Conservation (phyloP, 140 eudicot species). For the Anethum foeniculum region DNA sequence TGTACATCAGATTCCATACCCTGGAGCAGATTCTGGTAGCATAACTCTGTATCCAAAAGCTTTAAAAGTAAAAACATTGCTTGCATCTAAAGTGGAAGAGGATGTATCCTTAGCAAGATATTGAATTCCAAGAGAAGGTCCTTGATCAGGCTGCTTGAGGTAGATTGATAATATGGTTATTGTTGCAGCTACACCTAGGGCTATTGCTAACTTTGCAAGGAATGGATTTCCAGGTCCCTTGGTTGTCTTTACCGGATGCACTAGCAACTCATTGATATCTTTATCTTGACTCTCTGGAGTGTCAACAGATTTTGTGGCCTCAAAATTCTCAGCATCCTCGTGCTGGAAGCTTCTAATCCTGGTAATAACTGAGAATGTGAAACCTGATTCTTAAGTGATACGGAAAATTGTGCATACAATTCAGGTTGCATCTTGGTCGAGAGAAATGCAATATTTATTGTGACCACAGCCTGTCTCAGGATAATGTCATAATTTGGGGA, state of each 20-base stretch:
- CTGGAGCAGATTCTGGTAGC: conserved; percentile 90
- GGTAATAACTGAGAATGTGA: not conserved
- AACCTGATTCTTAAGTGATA: not conserved
- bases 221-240: conserved; percentile 44
- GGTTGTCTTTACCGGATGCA: conserved; percentile 24
- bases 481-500: not conserved
- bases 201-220: conserved; percentile 61
- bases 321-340: conserved; percentile 35
- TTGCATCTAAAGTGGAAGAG: conserved; percentile 34
- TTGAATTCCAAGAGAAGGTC: conserved; percentile 46
- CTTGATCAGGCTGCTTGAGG: conserved; percentile 50
- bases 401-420: not conserved
- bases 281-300: conserved; percentile 29
- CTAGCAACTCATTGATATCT: conserved; percentile 27
- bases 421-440: not conserved
- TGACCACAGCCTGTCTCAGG: not conserved
- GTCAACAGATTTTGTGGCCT: conserved; percentile 27
- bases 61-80: conserved; percentile 46
- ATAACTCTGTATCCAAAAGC: conserved; percentile 70
- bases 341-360: conserved; percentile 49
- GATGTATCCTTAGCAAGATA: conserved; percentile 40
- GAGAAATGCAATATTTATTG: not conserved
- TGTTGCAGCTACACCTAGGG: conserved; percentile 61
- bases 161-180: conserved; percentile 49
- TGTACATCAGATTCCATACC: conserved; percentile 34